Percentiles rank a stretch among this genome's conserved stretches.
Evolutionary conservation across 2,329 filamentous ascomycete genomes (phyloP).

Genomic region (Cladorrhinum sp.): DNA sequence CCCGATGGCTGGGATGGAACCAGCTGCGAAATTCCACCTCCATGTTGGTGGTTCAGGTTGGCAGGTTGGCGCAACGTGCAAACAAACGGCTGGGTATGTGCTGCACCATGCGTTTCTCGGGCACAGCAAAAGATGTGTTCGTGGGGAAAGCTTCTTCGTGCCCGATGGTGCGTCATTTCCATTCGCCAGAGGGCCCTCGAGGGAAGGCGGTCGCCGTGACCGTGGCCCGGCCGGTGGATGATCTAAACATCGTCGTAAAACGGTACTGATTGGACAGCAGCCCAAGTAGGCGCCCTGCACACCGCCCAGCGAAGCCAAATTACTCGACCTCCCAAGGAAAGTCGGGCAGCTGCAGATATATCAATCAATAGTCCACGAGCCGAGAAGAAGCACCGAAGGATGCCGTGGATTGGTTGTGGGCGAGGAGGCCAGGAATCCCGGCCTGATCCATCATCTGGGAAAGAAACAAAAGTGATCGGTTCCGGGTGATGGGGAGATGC

Average conservation of each 20-base stretch:
- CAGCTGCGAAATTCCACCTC: neutral
- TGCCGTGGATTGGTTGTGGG: neutral
- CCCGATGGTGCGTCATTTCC: constrained; percentile 8
- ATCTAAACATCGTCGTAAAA: constrained; percentile 11
- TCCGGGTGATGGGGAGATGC: constrained; percentile 14
- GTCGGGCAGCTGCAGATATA: constrained; percentile 14
- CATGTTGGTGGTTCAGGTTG: neutral
- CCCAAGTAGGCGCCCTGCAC: constrained; percentile 18
- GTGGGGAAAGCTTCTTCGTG: constrained; percentile 7
- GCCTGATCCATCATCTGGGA: neutral
- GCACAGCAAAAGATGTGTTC: constrained; percentile 15
- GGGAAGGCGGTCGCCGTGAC: constrained; percentile 16
- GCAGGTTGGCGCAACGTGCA: constrained; percentile 10
- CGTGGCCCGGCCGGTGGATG: constrained; percentile 17
- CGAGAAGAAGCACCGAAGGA: constrained; percentile 7
- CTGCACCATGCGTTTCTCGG: constrained; percentile 20
- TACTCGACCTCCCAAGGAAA: constrained; percentile 14
- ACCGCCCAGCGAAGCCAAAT: constrained; percentile 16
- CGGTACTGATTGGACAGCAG: constrained; percentile 18
- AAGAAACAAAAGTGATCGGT: constrained; percentile 7
- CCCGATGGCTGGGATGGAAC: constrained; percentile 10
- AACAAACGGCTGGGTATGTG: constrained; percentile 14
- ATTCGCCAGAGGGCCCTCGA: constrained; percentile 4
- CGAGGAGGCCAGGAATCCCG: constrained; percentile 2
- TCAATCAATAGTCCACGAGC: constrained; percentile 8